Evolutionary conservation across 1,284 basidiomycete genomes (phyloP).

Genomic region (Meripilus lineatus): DNA sequence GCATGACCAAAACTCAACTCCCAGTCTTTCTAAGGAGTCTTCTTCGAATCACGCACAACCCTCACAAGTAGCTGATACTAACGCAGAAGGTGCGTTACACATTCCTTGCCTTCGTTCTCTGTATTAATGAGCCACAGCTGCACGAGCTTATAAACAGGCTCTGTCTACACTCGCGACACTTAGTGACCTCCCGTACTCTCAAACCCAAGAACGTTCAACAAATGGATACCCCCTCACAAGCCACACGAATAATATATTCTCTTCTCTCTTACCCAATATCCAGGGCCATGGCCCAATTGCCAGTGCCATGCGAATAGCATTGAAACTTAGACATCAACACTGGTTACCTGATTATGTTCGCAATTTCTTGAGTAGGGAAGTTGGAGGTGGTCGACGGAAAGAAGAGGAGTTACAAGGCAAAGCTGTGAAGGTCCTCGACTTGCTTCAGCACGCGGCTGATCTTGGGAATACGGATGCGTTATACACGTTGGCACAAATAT

Average conservation of each 20-base stretch:
- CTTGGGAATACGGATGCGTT: conserved; percentile 76
- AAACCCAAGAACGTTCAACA: conserved; percentile 47
- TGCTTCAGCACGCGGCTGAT: conserved; percentile 76
- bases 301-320: conserved; percentile 55
- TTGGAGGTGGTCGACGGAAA: conserved; percentile 40
- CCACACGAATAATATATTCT: conserved; percentile 49
- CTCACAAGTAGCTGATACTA: conserved; percentile 18
- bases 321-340: conserved; percentile 54
- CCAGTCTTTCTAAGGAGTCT: no score
- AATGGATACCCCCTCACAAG: conserved; percentile 30
- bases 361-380: conserved; percentile 37
- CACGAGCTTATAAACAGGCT: conserved; percentile 69
- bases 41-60: conserved; percentile 9
- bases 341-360: conserved; percentile 41
- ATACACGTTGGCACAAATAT: conserved; percentile 65
- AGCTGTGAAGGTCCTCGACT: conserved; percentile 70
- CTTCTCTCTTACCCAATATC: conserved; percentile 57
- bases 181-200: conserved; percentile 49
- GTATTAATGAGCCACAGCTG: conserved; percentile 35
- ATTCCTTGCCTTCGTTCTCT: not conserved
- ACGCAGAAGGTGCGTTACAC: conserved; percentile 20
- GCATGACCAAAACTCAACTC: no score
- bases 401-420: conserved; percentile 61
- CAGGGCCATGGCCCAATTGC: conserved; percentile 72
- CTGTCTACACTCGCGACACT: conserved; percentile 56